Conservation (phyloP, 306 rosid species). For the Abrus pulchellus region DNA sequence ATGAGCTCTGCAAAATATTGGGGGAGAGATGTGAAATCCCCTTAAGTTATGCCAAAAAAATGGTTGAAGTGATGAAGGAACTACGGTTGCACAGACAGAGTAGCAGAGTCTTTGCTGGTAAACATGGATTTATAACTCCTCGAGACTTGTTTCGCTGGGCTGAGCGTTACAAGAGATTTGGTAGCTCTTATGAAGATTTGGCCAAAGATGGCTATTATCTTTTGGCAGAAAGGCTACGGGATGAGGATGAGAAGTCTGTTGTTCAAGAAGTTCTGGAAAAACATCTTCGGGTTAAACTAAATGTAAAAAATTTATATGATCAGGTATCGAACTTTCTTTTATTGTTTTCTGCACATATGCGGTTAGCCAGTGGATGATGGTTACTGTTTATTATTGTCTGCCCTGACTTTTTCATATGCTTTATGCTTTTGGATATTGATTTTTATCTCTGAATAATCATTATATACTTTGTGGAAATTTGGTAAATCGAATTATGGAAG, state of each 20-base stretch:
- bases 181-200: conserved; percentile 71
- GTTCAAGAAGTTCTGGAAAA: conserved; percentile 72
- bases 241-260: conserved; percentile 71
- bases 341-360: conserved; percentile 11
- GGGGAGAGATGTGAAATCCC: conserved; percentile 68
- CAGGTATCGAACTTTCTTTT: conserved; percentile 60
- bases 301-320: conserved; percentile 58
- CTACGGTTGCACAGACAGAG: conserved; percentile 80
- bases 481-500: not conserved
- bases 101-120: conserved; percentile 87
- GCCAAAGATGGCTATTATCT: conserved; percentile 96
- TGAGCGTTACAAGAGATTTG: conserved; percentile 76
- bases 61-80: conserved; percentile 92
- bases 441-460: conserved; percentile 10
- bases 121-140: conserved; percentile 96
- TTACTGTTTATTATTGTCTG: conserved; percentile 1
- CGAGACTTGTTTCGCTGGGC: conserved; percentile 98
- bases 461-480: not conserved
- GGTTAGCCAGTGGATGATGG: not conserved
- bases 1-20: conserved; percentile 80
- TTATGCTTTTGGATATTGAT: conserved; percentile 5
- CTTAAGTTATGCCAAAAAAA: conserved; percentile 69
- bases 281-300: conserved; percentile 62
- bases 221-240: conserved; percentile 87
- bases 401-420: not conserved